phyloP scores from a whole-genome alignment of 129 eudicot species.

The Helichrysum umbraculigerum region DNA sequence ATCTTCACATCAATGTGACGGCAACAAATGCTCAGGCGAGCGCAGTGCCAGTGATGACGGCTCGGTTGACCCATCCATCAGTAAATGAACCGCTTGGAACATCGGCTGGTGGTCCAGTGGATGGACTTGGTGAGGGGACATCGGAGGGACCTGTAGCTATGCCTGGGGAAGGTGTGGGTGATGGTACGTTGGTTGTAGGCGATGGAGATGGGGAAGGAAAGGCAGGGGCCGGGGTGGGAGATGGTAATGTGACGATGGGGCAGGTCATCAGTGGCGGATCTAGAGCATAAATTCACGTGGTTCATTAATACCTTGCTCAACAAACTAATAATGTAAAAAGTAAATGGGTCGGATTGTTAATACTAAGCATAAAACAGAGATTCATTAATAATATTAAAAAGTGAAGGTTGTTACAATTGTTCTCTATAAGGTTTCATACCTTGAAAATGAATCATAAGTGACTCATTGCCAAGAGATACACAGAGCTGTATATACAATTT shows the following conservation, averaged over 20 bases:
- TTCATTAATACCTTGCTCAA: too few relatives aligned
- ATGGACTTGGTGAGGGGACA: slow-evolving; percentile 30
- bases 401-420: too few relatives aligned
- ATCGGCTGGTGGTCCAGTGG: slow-evolving; percentile 36
- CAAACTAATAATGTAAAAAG: too few relatives aligned
- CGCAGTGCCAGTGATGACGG: slow-evolving; percentile 46
- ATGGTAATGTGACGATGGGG: slow-evolving; percentile 43
- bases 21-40: slow-evolving; percentile 48
- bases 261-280: too few relatives aligned
- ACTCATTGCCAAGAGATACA: too few relatives aligned
- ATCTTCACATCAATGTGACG: slow-evolving; percentile 45
- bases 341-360: too few relatives aligned
- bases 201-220: slow-evolving; percentile 45
- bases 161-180: slow-evolving; percentile 28
- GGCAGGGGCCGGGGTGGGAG: slow-evolving; percentile 39
- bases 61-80: slow-evolving; percentile 44
- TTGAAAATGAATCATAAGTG: too few relatives aligned
- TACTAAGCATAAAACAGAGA: too few relatives aligned
- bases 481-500: too few relatives aligned
- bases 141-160: slow-evolving; percentile 33
- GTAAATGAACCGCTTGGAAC: slow-evolving; percentile 38
- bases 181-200: slow-evolving; percentile 23
- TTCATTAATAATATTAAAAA: too few relatives aligned
- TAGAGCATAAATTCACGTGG: too few relatives aligned
- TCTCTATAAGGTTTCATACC: too few relatives aligned